Conservation (phyloP, 2,329 filamentous ascomycete genomes). For the Sclerotinia spermophila region DNA sequence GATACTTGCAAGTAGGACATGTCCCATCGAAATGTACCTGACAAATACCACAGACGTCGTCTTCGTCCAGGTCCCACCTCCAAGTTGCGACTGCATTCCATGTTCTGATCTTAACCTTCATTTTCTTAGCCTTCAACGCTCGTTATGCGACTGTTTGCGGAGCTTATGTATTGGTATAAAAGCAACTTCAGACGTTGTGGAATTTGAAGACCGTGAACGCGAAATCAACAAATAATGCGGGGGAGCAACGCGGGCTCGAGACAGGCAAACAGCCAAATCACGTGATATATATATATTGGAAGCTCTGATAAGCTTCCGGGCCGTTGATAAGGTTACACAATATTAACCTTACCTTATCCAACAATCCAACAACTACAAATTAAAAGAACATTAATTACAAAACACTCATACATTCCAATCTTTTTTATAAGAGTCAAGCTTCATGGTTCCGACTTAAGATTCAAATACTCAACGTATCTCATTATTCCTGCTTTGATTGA, state of each 20-base stretch:
- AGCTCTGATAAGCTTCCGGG: slow-evolving; percentile 2
- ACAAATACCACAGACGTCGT: slow-evolving; percentile 98
- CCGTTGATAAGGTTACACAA: not conserved
- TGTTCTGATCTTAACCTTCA: slow-evolving; percentile 93
- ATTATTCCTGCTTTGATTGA: no score
- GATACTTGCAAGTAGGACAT: slow-evolving; percentile 96
- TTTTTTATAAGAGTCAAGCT: not conserved
- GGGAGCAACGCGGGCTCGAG: not conserved
- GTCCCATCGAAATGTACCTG: slow-evolving; percentile 97
- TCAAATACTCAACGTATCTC: not conserved
- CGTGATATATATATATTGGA: not conserved
- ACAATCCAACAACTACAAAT: not conserved
- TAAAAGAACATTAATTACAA: not conserved
- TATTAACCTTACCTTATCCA: not conserved
- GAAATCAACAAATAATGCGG: not conserved
- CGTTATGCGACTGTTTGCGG: not conserved
- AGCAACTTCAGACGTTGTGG: not conserved
- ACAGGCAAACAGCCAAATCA: not conserved
- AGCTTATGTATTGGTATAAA: not conserved
- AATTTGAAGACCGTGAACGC: not conserved
- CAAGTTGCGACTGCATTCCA: slow-evolving; percentile 95
- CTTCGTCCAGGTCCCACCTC: slow-evolving; percentile 96
- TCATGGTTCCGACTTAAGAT: not conserved
- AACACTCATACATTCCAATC: not conserved
- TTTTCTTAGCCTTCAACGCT: slow-evolving; percentile 39